Conservation (phyloP, 2,329 filamentous ascomycete genomes). For the Fusarium paranaense region DNA sequence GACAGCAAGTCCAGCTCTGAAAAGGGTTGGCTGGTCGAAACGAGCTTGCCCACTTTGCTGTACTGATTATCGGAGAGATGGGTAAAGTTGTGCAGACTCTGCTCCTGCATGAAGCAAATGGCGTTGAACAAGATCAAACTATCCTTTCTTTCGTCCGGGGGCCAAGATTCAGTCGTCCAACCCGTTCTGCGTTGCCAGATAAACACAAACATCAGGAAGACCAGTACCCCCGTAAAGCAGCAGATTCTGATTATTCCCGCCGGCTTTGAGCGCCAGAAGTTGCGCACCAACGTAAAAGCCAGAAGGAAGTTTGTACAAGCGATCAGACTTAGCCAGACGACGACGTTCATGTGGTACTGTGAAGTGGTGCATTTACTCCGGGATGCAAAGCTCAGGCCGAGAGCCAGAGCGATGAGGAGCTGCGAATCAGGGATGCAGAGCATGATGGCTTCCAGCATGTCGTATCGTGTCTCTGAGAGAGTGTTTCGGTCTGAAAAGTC, state of each 20-base stretch:
- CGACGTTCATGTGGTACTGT: not conserved
- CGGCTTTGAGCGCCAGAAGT: not conserved
- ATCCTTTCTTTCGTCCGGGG: not conserved
- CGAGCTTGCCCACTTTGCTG: not conserved
- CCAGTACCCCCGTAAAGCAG: not conserved
- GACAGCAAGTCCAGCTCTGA: not conserved
- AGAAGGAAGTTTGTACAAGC: not conserved
- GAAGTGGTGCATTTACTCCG: not conserved
- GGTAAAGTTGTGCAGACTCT: not conserved
- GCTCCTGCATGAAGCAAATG: not conserved
- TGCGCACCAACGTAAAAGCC: not conserved
- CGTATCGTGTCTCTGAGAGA: not conserved
- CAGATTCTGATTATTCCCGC: not conserved
- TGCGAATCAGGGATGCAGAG: not conserved
- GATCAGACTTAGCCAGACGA: not conserved
- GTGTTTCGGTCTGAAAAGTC: not conserved
- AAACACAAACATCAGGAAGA: not conserved
- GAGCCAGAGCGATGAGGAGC: not conserved
- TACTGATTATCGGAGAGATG: not conserved
- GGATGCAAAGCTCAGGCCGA: not conserved
- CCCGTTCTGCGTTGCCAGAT: constrained; percentile 1
- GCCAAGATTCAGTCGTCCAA: not conserved
- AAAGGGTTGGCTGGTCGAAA: not conserved
- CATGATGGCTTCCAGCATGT: not conserved
- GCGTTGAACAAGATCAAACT: not conserved